A percentile compares a stretch with the other conserved stretches of the same genome.
phyloP scores from a whole-genome alignment of 192 early-diverging fungal genomes.

The Podochytrium sp. region DNA sequence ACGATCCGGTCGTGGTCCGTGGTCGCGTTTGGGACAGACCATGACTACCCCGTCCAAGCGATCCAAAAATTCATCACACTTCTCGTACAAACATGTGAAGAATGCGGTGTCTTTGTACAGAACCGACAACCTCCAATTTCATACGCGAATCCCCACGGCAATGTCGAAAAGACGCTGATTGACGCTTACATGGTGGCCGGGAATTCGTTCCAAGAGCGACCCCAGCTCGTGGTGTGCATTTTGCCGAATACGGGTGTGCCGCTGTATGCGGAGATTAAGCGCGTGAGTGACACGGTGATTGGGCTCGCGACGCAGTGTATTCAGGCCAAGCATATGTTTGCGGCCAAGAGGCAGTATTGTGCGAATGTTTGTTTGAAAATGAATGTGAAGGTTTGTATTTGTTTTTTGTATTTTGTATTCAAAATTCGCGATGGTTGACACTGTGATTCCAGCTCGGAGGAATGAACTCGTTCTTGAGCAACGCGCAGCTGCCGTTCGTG shows the following conservation, averaged over 20 bases:
- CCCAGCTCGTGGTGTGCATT: conserved; percentile 85
- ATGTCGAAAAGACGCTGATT: conserved; percentile 71
- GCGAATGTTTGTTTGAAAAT: conserved; percentile 95
- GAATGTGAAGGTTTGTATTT: no score
- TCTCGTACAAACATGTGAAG: conserved; percentile 73
- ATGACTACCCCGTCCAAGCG: conserved; percentile 50
- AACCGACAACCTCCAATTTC: conserved; percentile 62
- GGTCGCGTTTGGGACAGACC: conserved; percentile 70
- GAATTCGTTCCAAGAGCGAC: conserved; percentile 61
- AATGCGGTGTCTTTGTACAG: conserved; percentile 65
- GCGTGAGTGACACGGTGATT: conserved; percentile 85
- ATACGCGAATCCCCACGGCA: conserved; percentile 62
- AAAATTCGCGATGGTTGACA: no score
- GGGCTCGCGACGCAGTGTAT: conserved; percentile 92
- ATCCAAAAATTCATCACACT: conserved; percentile 76
- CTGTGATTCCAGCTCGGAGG: conserved; percentile 96
- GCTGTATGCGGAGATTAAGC: conserved; percentile 87
- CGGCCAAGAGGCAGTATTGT: conserved; percentile 86
- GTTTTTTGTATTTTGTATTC: no score
- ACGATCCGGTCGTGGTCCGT: conserved; percentile 82
- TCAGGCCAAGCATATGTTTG: conserved; percentile 76
- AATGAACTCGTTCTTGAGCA: conserved; percentile 73
- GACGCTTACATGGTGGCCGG: conserved; percentile 73
- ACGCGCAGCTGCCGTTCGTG: conserved; percentile 72
- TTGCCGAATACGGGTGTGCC: conserved; percentile 79